Conservation (phyloP, 257 asterid genomes). For the Solanum clarkiae region DNA sequence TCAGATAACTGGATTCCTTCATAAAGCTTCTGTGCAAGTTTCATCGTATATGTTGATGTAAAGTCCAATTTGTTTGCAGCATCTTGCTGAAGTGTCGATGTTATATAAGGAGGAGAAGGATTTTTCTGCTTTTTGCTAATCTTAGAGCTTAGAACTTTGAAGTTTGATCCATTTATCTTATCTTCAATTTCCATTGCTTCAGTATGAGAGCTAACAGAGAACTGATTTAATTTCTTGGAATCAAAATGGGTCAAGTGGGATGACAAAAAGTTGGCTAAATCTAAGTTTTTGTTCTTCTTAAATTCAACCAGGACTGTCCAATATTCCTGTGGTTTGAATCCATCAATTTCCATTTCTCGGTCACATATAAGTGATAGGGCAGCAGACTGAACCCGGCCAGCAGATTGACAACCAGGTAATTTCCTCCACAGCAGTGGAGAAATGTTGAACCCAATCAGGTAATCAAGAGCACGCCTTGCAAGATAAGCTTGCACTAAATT, state of each 20-base stretch:
- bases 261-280: slow-evolving; percentile 22
- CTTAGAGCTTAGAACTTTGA: slow-evolving; percentile 44
- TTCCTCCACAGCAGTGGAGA: slow-evolving; percentile 95
- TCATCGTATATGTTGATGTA: slow-evolving; percentile 66
- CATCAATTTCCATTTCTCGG: slow-evolving; percentile 76
- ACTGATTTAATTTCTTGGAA: slow-evolving; percentile 39
- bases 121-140: slow-evolving; percentile 44
- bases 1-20: slow-evolving; percentile 74
- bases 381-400: slow-evolving; percentile 97
- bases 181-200: slow-evolving; percentile 55
- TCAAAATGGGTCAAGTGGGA: slow-evolving; percentile 52
- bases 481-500: slow-evolving; percentile 90
- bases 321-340: slow-evolving; percentile 65
- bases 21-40: slow-evolving; percentile 79
- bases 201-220: slow-evolving; percentile 41
- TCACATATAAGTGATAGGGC: slow-evolving; percentile 86
- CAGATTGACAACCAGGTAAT: slow-evolving; percentile 93
- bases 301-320: slow-evolving; percentile 65
- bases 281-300: slow-evolving; percentile 8
- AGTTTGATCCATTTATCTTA: slow-evolving; percentile 36
- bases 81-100: slow-evolving; percentile 94
- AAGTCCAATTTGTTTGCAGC: slow-evolving; percentile 81
- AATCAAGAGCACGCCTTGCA: slow-evolving; percentile 93
- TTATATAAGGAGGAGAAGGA: slow-evolving; percentile 71
- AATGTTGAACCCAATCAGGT: slow-evolving; percentile 85